Percentiles rank a stretch among this genome's conserved stretches.
Evolutionary conservation across 805 yeast species (phyloP).

Genomic region (Candida insectalens): DNA sequence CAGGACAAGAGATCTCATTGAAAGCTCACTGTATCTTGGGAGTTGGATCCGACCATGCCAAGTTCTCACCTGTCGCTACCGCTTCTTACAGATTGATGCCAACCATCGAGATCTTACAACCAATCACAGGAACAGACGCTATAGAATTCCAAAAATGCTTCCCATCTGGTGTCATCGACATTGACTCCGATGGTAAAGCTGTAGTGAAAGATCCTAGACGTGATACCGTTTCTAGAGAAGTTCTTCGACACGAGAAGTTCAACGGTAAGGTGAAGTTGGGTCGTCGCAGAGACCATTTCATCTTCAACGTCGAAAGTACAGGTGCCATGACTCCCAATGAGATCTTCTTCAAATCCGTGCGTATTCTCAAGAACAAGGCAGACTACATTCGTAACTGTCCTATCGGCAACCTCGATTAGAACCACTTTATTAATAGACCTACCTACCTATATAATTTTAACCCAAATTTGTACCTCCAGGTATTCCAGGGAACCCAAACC

Average conservation of each 20-base stretch:
- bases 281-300: constrained; percentile 84
- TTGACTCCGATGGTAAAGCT: constrained; percentile 60
- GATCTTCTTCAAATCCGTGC: constrained; percentile 82
- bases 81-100: constrained; percentile 94
- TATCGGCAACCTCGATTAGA: constrained; percentile 33
- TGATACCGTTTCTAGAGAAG: constrained; percentile 96
- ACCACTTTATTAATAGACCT: background rate
- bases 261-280: constrained; percentile 85
- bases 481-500: background rate
- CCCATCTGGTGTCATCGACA: constrained; percentile 85
- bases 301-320: constrained; percentile 87
- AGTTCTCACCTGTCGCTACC: constrained; percentile 94
- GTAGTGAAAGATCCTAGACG: constrained; percentile 81
- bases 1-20: constrained; percentile 91
- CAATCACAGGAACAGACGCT: constrained; percentile 73
- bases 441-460: background rate
- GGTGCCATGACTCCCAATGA: constrained; percentile 98
- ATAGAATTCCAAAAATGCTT: constrained; percentile 78
- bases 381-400: constrained; percentile 73
- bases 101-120: constrained; percentile 62
- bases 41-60: constrained; percentile 86
- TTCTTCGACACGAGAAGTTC: constrained; percentile 86
- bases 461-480: background rate
- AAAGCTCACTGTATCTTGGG: constrained; percentile 89
- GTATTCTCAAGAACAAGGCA: constrained; percentile 78